Percentiles rank a stretch among this genome's conserved stretches.
Conservation (phyloP, 163 green algal genomes). For the Chlamydomonas reinhardtii region DNA sequence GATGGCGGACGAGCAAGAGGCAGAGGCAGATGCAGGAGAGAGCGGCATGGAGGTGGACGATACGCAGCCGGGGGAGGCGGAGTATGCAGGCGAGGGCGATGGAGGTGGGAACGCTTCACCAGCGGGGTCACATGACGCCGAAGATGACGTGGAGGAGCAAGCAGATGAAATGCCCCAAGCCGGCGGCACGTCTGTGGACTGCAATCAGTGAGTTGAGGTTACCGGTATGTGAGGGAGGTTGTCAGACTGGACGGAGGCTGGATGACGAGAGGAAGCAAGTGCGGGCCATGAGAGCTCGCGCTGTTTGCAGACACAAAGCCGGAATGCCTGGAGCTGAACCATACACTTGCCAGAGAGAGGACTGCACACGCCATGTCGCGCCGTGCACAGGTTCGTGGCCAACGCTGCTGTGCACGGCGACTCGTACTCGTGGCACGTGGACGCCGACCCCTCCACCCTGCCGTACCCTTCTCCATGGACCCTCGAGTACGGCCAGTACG, state of each 20-base stretch:
- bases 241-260: no score
- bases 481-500: conserved; percentile 77
- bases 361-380: no score
- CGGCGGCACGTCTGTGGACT: conserved; percentile 61
- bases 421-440: conserved; percentile 86
- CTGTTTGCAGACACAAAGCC: no score
- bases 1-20: no score
- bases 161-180: not conserved
- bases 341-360: no score
- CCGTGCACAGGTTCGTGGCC: conserved; percentile 73
- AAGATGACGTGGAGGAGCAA: not conserved
- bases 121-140: no score
- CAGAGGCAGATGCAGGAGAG: no score
- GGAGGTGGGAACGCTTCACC: not conserved
- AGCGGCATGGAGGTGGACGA: not conserved
- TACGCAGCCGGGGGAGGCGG: not conserved
- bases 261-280: no score
- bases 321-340: no score
- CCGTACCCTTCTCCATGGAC: conserved; percentile 71
- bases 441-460: conserved; percentile 88
- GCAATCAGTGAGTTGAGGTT: conserved; percentile 50
- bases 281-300: no score
- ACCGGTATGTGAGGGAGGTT: no score
- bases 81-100: not conserved
- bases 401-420: conserved; percentile 89